A percentile compares a stretch with the other conserved stretches of the same genome.
phyloP scores from a whole-genome alignment of 768 basidiomycete species.

The Termitomyces sp. region DNA sequence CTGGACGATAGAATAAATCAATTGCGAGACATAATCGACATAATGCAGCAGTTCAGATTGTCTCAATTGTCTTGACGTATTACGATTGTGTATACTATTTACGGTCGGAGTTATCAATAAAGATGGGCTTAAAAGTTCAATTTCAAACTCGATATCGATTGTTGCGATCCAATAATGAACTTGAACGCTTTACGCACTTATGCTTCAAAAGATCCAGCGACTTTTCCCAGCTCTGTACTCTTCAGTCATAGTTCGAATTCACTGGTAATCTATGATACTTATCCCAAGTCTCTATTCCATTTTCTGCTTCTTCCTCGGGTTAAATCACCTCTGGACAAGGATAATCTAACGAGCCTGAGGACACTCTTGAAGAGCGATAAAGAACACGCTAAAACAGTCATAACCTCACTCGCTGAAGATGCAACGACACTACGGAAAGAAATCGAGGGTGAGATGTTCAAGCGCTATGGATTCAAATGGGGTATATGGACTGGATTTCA shows the following conservation, averaged over 20 bases:
- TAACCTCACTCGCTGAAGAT: constrained; percentile 49
- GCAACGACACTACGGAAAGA: constrained; percentile 51
- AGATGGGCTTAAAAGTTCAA: not conserved
- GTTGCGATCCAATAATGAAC: constrained; percentile 25
- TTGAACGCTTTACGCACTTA: constrained; percentile 59
- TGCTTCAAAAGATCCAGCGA: constrained; percentile 45
- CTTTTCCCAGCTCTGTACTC: constrained; percentile 55
- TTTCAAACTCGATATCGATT: too few species aligned
- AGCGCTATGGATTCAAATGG: constrained; percentile 72
- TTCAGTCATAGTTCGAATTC: constrained; percentile 51
- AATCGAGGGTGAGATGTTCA: constrained; percentile 77
- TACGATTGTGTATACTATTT: not conserved
- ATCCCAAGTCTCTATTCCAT: constrained; percentile 83
- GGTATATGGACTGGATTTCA: constrained; percentile 82
- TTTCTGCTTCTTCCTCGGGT: constrained; percentile 78
- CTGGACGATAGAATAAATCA: constrained; percentile 24
- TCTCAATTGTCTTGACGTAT: not conserved
- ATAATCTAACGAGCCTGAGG: constrained; percentile 48
- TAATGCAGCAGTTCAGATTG: not conserved
- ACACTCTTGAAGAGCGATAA: constrained; percentile 52
- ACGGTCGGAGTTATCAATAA: not conserved
- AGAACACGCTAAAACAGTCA: constrained; percentile 45
- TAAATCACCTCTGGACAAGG: constrained; percentile 22
- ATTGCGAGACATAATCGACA: not conserved
- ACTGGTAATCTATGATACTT: constrained; percentile 70